A percentile compares a stretch with the other conserved stretches of the same genome.
Evolutionary conservation across 2,329 filamentous ascomycete species (phyloP).

Genomic region (Myrmaecium sp.): DNA sequence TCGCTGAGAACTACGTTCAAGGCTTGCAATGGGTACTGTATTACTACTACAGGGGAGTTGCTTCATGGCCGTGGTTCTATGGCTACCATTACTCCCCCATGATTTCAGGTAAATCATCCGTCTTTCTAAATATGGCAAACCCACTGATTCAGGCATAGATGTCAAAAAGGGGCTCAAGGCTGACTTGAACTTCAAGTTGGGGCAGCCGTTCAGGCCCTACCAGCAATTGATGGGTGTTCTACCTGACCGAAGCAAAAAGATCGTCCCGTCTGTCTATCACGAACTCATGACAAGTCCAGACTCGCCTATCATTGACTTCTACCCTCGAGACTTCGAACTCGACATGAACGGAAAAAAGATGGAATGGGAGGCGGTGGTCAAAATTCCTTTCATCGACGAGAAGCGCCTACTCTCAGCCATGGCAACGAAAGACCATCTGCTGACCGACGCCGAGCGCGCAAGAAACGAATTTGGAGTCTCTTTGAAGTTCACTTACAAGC

Average conservation of each 20-base stretch:
- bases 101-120: constrained; percentile 51
- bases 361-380: constrained; percentile 98
- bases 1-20: constrained; percentile 94
- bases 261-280: constrained; percentile 77
- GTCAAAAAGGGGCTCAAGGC: constrained; percentile 76
- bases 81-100: constrained; percentile 92
- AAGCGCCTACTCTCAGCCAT: constrained; percentile 70
- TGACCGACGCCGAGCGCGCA: constrained; percentile 61
- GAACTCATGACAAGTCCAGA: constrained; percentile 79
- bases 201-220: constrained; percentile 86
- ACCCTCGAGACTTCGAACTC: constrained; percentile 87
- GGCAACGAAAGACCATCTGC: constrained; percentile 60
- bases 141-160: constrained; percentile 34
- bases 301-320: constrained; percentile 95
- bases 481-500: constrained; percentile 79
- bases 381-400: constrained; percentile 97
- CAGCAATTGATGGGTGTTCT: constrained; percentile 97
- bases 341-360: constrained; percentile 99
- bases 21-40: constrained; percentile 95
- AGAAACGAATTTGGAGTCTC: constrained; percentile 86
- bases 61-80: constrained; percentile 98
- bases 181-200: constrained; percentile 80
- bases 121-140: background rate
- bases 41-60: constrained; percentile 95
- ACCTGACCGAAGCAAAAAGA: constrained; percentile 91